These are phyloP conservation scores for Diaporthe sp. DNA, from an alignment of 2,329 filamentous ascomycete genomes.

Conservation along the genomic window DNA sequence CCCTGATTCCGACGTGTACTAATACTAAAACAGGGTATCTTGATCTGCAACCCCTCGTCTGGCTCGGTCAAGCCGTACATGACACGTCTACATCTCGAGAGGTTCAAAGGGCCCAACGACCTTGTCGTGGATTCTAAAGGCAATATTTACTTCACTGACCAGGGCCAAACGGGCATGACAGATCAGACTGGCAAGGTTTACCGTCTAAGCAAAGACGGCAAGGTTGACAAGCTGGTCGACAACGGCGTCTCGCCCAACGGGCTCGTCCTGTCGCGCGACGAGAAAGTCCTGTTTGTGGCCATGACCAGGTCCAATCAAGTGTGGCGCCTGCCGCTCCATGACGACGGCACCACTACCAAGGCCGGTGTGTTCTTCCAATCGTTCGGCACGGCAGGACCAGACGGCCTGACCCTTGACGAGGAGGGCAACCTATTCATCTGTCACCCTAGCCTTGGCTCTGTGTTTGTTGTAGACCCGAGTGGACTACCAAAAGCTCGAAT, in stretches of 20 bases:
- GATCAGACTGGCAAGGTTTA: background rate
- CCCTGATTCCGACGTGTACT: background rate
- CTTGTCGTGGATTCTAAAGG: background rate
- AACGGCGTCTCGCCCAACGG: conserved; percentile 3
- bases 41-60: background rate
- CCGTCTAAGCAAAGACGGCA: background rate
- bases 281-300: conserved; percentile 1
- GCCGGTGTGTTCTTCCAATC: background rate
- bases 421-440: conserved; percentile 1
- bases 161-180: background rate
- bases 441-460: background rate
- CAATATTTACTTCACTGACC: background rate
- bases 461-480: background rate
- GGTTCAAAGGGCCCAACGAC: conserved; percentile 8
- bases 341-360: background rate
- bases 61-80: background rate
- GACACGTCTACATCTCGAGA: conserved; percentile 1
- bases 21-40: background rate
- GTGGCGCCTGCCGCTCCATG: background rate
- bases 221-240: background rate
- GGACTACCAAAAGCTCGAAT: background rate
- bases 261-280: background rate
- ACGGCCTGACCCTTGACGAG: background rate
- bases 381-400: background rate
- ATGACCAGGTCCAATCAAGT: conserved; percentile 2